Base-by-base conservation (phyloP, 495 filamentous ascomycete genomes). In the Cudoniella acicularis region DNA sequence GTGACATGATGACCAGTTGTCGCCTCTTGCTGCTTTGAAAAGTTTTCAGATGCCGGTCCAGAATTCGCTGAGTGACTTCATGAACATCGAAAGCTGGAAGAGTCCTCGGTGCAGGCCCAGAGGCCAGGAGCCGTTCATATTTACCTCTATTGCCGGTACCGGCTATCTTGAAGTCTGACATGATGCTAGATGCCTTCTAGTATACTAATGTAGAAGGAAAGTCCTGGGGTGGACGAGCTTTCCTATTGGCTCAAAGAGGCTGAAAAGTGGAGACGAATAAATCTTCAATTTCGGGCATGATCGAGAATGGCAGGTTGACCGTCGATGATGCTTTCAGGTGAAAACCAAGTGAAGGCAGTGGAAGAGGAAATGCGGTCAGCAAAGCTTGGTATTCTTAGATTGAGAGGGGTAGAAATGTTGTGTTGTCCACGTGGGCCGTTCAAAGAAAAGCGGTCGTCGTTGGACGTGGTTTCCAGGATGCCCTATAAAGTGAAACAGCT, bases 31-130 rank as follows among this genome's bases (percentile, higher is more conserved):
- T 53, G 18, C 52, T 49, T 23, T 47, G 49, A 45, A 60, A 60
- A 54, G 2, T 36, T 24, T 24, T 49, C 21, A 54, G n/a, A 46
- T 61, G 57, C 2, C 42, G 27, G 25, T 64, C 54, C 24, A 62
- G 22, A 50, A 50, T 50, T 8, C 20, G 20, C 8, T 50, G 48
- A 3, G 22, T 50, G 4, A 8, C 22, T 20, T 41, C 52, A n/a
- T 50, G 50, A 47, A 10, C n/a, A 21, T 59, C 56, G 18, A 45
- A 24, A 40, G 61, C 40, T 10, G 52, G 52, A 30, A 57, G 3
- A 22, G 52, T 1, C 17, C 60, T 53, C 10, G 43, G 43, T 4
- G 43, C 16, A 47, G 43, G 43, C 13, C n/a, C 20, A 9, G 48
- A 6, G 10, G 10, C 10, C 2, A 13, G 20, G 10, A 50, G 23